Evolutionary conservation across 2,329 filamentous ascomycete species (phyloP), one percentile per base, ranked within the genome.

Genomic region (Trichophaea hybrida): DNA sequence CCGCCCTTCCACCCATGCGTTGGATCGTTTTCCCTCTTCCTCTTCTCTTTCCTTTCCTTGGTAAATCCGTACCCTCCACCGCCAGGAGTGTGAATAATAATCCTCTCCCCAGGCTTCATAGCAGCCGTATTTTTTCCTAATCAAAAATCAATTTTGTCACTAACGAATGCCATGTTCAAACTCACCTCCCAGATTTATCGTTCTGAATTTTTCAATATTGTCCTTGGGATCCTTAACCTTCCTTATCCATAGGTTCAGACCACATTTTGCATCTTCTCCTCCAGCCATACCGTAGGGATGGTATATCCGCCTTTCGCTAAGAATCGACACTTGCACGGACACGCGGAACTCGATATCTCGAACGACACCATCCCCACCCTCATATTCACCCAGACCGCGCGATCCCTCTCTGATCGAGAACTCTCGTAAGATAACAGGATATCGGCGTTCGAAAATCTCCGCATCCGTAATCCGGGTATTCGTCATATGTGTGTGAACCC

Each of bases 171-270:
- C 24, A 24, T 24, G 24, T 24, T 24, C 3, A 3, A 24, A 49
- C 44, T 13, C 69, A 68, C 60, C 35, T 6, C 65, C 65, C 13
- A 66, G 38, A 40, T 66, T 66, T 43, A 66, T 64, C 4, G 44
- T 58, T 24, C 63, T 54, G 50, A 58, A 68, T 3, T 67, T 68
- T 5, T 66, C 62, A 48, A 65, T 64, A 1, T 65, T 66, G 6
- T 57, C 65, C 33, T 66, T 62, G 5, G 80, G 81, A 65, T 77
- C 75, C 53, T 44, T 55, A 57, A 91, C 83, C 62, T 80, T 84
- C 6, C 87, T 77, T 35, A 94, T 83, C 91, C 91, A 97, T 50
- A 94, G 75, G 67, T 97, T 97, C 62, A 90, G 74, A 0, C 91
- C 91, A 55, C 85, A 84, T 66, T 81, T 74, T 0, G 82, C 91